Evolutionary conservation across 176 grass and related monocot species (phyloP).

Genomic region (Metroxylon sagu): DNA sequence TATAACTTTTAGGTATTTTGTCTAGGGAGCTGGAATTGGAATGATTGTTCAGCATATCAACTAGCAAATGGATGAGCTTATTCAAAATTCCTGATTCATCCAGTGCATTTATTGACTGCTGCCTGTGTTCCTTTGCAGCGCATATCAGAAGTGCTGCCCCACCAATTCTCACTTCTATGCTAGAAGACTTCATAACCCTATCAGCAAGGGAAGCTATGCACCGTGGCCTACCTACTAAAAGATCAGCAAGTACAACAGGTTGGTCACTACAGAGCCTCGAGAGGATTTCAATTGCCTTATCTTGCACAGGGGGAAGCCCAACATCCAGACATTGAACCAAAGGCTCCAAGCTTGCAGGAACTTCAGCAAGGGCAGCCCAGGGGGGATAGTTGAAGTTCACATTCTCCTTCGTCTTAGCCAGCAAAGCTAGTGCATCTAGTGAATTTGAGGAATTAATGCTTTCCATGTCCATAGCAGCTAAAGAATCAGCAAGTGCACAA

Average conservation of each 20-base stretch:
- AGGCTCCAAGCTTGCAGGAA: constrained; percentile 56
- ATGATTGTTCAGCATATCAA: constrained; percentile 73
- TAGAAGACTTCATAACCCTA: constrained; percentile 61
- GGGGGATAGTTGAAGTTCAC: constrained; percentile 47
- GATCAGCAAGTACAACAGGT: constrained; percentile 59
- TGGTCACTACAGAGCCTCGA: constrained; percentile 67
- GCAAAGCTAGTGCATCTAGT: constrained; percentile 59
- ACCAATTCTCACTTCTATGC: constrained; percentile 63
- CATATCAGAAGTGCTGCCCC: constrained; percentile 65
- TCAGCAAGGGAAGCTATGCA: constrained; percentile 61
- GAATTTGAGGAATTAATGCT: constrained; percentile 39
- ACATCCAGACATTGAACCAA: constrained; percentile 57
- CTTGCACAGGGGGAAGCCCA: constrained; percentile 64
- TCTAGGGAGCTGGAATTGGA: constrained; percentile 43
- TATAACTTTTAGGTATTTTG: constrained; percentile 33
- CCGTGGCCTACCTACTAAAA: constrained; percentile 51
- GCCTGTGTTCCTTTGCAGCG: constrained; percentile 51
- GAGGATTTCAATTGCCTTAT: constrained; percentile 84
- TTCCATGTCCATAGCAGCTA: constrained; percentile 60
- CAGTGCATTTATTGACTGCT: constrained; percentile 49
- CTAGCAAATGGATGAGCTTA: constrained; percentile 53
- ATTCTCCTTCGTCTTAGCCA: constrained; percentile 48
- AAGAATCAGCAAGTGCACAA: constrained; percentile 64
- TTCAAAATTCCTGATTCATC: constrained; percentile 52
- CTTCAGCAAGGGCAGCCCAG: constrained; percentile 62